phyloP scores from a whole-genome alignment of 169 alveolate genomes.

The Theileria equi region DNA sequence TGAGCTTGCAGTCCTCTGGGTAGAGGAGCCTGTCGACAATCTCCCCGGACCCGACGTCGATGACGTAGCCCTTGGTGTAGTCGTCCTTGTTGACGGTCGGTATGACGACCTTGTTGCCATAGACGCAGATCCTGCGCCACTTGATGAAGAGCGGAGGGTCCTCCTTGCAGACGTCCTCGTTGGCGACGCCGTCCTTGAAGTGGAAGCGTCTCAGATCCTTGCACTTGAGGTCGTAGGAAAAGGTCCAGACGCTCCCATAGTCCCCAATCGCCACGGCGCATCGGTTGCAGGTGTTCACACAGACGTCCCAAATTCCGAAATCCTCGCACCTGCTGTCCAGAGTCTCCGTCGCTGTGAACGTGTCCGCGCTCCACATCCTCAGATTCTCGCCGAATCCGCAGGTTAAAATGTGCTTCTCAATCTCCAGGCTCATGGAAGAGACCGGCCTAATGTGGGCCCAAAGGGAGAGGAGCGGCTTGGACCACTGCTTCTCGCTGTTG shows the following conservation, averaged over 20 bases:
- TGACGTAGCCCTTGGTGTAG: constrained; percentile 5
- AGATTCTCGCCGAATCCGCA: constrained; percentile 46
- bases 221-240: constrained; percentile 9
- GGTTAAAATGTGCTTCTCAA: background rate
- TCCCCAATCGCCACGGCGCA: constrained; percentile 26
- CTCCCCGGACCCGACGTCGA: constrained; percentile 26
- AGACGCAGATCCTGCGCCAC: constrained; percentile 41
- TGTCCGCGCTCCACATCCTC: constrained; percentile 30
- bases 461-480: constrained; percentile 27
- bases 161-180: background rate
- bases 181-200: constrained; percentile 11
- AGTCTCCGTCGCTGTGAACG: constrained; percentile 20
- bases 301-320: constrained; percentile 47
- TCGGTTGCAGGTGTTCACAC: constrained; percentile 4
- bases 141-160: constrained; percentile 17
- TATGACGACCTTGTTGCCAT: constrained; percentile 29
- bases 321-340: constrained; percentile 26
- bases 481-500: background rate
- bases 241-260: constrained; percentile 13
- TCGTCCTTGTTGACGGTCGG: constrained; percentile 30
- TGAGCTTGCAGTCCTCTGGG: background rate
- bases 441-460: constrained; percentile 55
- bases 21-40: background rate
- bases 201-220: constrained; percentile 14
- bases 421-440: constrained; percentile 32